phyloP scores from a whole-genome alignment of 768 basidiomycete genomes.

The Trametes elegans region DNA sequence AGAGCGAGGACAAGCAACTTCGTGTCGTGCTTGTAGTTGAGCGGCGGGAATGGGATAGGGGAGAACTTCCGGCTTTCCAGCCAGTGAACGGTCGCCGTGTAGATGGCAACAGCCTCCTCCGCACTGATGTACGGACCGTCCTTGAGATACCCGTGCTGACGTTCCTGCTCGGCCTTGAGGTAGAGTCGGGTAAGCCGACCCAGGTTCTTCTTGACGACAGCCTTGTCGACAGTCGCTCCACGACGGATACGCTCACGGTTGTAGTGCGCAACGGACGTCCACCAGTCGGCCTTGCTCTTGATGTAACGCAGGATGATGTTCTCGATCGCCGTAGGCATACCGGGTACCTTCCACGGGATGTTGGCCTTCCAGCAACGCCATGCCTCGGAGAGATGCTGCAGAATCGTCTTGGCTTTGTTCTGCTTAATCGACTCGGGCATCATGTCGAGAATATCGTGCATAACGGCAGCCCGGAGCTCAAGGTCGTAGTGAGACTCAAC shows the following conservation, averaged over 20 bases:
- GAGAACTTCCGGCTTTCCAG: constrained; percentile 97
- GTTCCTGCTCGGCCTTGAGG: constrained; percentile 97
- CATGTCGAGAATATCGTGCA: constrained; percentile 99
- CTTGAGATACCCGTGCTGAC: constrained; percentile 98
- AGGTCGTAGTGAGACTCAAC: constrained; percentile 99
- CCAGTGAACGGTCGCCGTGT: constrained; percentile 99
- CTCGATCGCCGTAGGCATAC: constrained; percentile 99
- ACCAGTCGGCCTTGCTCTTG: constrained; percentile 99
- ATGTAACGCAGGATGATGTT: constrained; percentile 99
- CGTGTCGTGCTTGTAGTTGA: constrained; percentile 99
- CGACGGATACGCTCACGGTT: constrained; percentile 97
- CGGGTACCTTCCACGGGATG: constrained; percentile 99
- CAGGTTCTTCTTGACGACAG: constrained; percentile 98
- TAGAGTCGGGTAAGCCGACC: constrained; percentile 97
- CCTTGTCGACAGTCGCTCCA: constrained; percentile 97
- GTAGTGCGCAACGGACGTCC: constrained; percentile 97
- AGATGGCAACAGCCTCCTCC: constrained; percentile 98
- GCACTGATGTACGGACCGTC: constrained; percentile 99
- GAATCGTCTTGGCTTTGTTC: constrained; percentile 99
- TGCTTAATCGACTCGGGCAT: constrained; percentile 99
- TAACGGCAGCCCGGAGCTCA: constrained; percentile 95
- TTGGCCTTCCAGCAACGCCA: constrained; percentile 99
- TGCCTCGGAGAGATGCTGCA: constrained; percentile 97
- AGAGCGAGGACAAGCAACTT: constrained; percentile 94
- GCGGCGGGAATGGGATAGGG: constrained; percentile 98